Evolutionary conservation across 768 basidiomycete genomes (phyloP), one percentile per base, ranked within the genome.

Genomic region (Amanita polypyramis): DNA sequence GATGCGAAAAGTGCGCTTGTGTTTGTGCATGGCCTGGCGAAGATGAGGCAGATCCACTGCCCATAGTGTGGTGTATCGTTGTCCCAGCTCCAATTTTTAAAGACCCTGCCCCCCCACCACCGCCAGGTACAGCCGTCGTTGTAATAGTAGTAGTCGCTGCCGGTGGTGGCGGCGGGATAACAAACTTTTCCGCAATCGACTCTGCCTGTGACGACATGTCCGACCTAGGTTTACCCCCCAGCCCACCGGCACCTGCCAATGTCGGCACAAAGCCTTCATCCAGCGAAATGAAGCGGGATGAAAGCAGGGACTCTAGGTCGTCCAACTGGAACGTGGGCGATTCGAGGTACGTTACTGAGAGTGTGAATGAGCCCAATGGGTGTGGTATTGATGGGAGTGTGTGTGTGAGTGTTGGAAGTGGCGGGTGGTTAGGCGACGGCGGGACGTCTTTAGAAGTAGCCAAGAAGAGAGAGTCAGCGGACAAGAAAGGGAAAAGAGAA

Each of bases 191-290:
- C 8, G 41, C 48, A 8, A 49, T 49, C 3, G 30, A 42, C 32
- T 49, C 48, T 17, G 44, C 29, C 20, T 36, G 44, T 4, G 33
- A 23, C 2, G 34, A 27, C 17, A 27, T 17, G 3, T 9, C 11
- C 3, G 23, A 15, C 9, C 39, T 42, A n/a, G 39, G n/a, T n/a
- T 39, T 40, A 1, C 15, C 9, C 12, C 36, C 15, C 29, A 36
- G 15, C 15, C 2, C 42, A 9, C 77, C 80, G 27, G 71, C 42
- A 9, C 77, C 80, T 27, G 71, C 69, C 9, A 88, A 67, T 0
- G 87, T 89, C 0, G 85, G 87, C 0, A 82, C 76, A 58, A 88
- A 89, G 14, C 75, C 80, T 55, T 79, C 75, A 55, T 85, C 82
- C 47, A 79, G 69, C 1, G 80, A 81, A 20, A 84, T 69, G 57